These are phyloP conservation scores for Mycena metata DNA, from an alignment of 768 basidiomycete species.

Conservation along the genomic window DNA sequence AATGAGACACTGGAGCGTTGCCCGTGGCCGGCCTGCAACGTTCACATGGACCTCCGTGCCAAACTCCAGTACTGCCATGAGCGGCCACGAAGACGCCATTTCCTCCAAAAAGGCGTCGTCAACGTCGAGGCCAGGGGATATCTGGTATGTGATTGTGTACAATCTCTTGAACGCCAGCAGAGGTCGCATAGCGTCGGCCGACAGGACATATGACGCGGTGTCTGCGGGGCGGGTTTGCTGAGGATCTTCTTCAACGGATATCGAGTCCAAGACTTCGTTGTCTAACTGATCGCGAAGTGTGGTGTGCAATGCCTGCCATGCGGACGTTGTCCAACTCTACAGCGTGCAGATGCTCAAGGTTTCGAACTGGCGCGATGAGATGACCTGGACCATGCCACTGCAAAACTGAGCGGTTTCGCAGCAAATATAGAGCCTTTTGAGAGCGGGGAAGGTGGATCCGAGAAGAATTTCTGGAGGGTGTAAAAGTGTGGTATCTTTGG, in stretches of 20 bases:
- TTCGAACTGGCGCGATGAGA: conserved; percentile 22
- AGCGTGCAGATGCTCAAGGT: neutral
- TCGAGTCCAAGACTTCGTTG: neutral
- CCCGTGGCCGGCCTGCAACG: neutral
- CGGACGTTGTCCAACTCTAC: conserved; percentile 15
- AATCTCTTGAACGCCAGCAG: conserved; percentile 10
- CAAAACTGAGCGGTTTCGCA: conserved; percentile 25
- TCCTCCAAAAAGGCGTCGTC: conserved; percentile 18
- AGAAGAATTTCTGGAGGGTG: conserved; percentile 20
- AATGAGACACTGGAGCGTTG: conserved; percentile 28
- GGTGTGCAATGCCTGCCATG: conserved; percentile 26
- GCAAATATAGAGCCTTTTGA: neutral
- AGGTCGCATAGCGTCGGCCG: conserved; percentile 11
- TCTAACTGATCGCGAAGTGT: conserved; percentile 19
- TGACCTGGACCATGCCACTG: conserved; percentile 7
- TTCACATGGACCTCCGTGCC: neutral
- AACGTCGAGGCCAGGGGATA: neutral
- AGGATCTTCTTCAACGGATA: neutral
- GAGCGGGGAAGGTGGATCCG: conserved; percentile 13
- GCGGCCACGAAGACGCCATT: conserved; percentile 12
- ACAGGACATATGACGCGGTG: conserved; percentile 8
- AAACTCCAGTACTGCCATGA: neutral
- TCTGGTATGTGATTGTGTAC: neutral
- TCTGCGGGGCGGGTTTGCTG: neutral
- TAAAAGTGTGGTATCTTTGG: neutral